Evolutionary conservation across 345 rosid genomes (phyloP), one percentile per base, ranked within the genome.

Genomic region (Physaria fendleri): DNA sequence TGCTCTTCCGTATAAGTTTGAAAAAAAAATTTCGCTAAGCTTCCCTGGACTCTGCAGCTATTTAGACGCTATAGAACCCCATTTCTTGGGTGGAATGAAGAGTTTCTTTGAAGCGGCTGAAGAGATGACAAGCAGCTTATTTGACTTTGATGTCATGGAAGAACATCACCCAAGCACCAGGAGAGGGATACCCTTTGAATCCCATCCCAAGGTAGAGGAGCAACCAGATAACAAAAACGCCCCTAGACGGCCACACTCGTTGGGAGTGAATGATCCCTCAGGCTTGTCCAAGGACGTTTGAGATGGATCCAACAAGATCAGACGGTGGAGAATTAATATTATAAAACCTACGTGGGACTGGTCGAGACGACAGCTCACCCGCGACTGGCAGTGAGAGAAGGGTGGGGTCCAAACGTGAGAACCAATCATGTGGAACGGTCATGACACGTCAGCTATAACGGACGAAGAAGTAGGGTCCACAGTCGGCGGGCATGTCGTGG

Each of bases 11-110:
- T 64, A 62, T 44, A 65, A 72, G 41, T 74, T 61, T 11, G 82
- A 63, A 10, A 66, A 69, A 23, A 81, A 59, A 29, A 80, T 56
- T 2, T 74, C 85, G 2, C 80, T 89, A 2, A 66, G 66, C 53
- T 86, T 93, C 47, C 91, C 89, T 2, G 97, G 99, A 8, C 78
- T 89, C 34, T 86, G 77, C 13, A 72, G 73, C 42, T 95, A 87
- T 68, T 58, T 93, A 3, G 87, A 82, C 18, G 75, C 76, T 29
- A 74, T 89, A 0, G 88, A 90, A 42, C 84, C 61, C 4, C 80
- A 71, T 24, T 70, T 93, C 72, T 55, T 82, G 27, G 83, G 80
- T 18, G 82, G 82, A 46, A 37, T 89, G 16, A 65, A 69, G 59
- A 82, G 74, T 21, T 81, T 93, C 74, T 78, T 84, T n/a, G 78